phyloP scores from a whole-genome alignment of 2,329 filamentous ascomycete genomes.

The Elsinoe batatas region DNA sequence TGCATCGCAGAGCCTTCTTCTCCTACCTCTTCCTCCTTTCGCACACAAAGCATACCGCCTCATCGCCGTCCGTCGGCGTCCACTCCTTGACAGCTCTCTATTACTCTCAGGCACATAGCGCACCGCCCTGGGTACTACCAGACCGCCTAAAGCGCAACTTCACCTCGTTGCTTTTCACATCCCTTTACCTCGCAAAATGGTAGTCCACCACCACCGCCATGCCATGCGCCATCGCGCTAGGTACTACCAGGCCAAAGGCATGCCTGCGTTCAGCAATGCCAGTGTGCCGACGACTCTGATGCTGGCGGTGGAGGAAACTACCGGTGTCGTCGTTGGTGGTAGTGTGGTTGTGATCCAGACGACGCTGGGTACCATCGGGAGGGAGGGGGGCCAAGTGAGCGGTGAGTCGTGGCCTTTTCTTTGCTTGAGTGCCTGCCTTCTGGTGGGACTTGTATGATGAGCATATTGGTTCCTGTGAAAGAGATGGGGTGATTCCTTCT shows the following conservation, averaged over 20 bases:
- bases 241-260: neutral
- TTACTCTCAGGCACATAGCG: too few species aligned
- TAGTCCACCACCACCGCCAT: neutral
- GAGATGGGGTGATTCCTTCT: neutral
- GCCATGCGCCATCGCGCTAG: neutral
- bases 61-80: neutral
- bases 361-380: too few species aligned
- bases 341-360: neutral
- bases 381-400: too few species aligned
- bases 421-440: too few species aligned
- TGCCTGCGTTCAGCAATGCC: neutral
- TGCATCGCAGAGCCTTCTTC: too few species aligned
- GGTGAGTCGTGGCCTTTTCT: too few species aligned
- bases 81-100: neutral
- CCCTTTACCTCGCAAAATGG: too few species aligned
- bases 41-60: neutral
- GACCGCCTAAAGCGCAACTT: too few species aligned
- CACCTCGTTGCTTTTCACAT: too few species aligned
- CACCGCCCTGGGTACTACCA: too few species aligned
- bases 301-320: neutral
- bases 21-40: neutral
- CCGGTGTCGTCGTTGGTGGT: neutral
- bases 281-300: neutral
- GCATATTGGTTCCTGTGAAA: neutral
- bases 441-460: neutral